Base-by-base conservation (phyloP, 2,329 filamentous ascomycete species). In the Xylaria sp. region DNA sequence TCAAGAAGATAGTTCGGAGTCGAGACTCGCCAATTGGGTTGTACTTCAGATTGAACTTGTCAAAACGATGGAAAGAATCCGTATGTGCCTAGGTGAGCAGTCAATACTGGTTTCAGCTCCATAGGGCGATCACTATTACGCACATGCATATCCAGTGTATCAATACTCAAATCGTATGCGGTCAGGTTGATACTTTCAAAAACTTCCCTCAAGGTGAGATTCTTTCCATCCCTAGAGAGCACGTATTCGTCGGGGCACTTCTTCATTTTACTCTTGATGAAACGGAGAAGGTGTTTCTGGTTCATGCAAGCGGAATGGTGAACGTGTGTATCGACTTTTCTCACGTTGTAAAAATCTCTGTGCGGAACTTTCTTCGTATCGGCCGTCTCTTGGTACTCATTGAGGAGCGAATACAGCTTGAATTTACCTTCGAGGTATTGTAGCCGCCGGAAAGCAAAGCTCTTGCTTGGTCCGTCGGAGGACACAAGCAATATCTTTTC, bases 191-290 rank as follows among this genome's bases (percentile, higher is more conserved):
- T 97, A 82, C 94, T 97, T 76, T 97, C 91, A 80, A 99, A 99
- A 0, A 99, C 96, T 81, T 99, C 93, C 67, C 89, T 90, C 69
- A 99, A 83, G 0, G 96, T 98, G 75, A 99, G 85, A 80, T 97
- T 90, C 80, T 95, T 97, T 69, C 92, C 95, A 80, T 99, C 96
- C 78, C 96, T 89, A 80, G 90, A 97, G 54, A 99, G 87, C 7
- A 99, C 96, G 39, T 96, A 90, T 82, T 99, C 96, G 76, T 98
- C 93, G 0, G 94, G 94, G 20, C 89, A 96, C 81, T 97, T 99
- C 87, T 98, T 98, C 94, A 99, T 98, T 83, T 99, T 99, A 82
- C 94, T 97, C 83, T 99, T 99, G 85, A 99, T 99, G 82, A 99
- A 99, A 64, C 96, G 93, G 69, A 99, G 85, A 66, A 99, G 84